Evolutionary conservation across 2,329 filamentous ascomycete genomes (phyloP).

Genomic region (Akanthomyces lecanii): DNA sequence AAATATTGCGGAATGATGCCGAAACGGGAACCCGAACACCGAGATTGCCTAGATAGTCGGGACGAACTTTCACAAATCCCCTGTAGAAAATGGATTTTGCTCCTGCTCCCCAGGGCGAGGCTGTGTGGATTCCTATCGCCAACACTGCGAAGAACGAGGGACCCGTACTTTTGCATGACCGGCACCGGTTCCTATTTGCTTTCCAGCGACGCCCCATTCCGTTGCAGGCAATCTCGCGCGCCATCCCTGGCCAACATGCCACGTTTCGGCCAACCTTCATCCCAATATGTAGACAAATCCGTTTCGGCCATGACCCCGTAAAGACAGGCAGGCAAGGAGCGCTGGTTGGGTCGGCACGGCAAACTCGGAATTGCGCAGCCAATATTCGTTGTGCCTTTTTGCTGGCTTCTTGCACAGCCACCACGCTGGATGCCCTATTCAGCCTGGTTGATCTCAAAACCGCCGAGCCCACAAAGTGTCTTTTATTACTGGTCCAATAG

Average conservation of each 20-base stretch:
- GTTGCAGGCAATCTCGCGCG: neutral
- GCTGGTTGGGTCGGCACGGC: slow-evolving; percentile 9
- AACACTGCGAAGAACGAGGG: too few species aligned
- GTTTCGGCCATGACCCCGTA: neutral
- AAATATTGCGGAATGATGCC: neutral
- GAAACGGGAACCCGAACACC: neutral
- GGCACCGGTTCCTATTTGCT: neutral
- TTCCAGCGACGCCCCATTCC: neutral
- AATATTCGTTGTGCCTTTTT: neutral
- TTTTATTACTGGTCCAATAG: neutral
- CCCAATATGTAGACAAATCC: neutral
- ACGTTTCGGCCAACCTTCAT: neutral
- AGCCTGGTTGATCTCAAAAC: neutral
- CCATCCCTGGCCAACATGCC: neutral
- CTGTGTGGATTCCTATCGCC: neutral
- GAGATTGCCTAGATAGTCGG: neutral
- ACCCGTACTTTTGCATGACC: neutral
- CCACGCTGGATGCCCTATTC: slow-evolving; percentile 1
- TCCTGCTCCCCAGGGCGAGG: neutral
- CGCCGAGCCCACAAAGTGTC: neutral
- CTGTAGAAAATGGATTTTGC: neutral
- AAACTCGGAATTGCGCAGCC: slow-evolving; percentile 8
- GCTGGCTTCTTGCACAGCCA: slow-evolving; percentile 3
- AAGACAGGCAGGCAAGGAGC: neutral
- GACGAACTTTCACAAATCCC: neutral